phyloP scores from a whole-genome alignment of 805 yeast species.

The Saccharomycopsis javanensis region DNA sequence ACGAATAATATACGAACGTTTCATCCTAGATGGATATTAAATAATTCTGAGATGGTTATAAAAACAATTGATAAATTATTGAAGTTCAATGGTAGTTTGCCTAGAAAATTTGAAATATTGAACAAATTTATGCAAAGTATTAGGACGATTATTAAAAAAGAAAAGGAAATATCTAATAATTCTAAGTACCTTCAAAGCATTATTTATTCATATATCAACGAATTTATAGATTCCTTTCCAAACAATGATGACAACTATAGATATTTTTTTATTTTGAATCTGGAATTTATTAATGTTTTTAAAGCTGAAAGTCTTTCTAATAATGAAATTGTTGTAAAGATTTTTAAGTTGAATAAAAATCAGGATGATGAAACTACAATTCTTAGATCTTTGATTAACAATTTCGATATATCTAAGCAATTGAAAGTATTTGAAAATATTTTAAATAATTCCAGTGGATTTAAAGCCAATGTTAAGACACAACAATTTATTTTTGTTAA shows the following conservation, averaged over 20 bases:
- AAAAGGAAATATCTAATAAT: slow-evolving; percentile 2
- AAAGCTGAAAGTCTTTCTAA: background rate
- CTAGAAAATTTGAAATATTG: background rate
- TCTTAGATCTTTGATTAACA: slow-evolving; percentile 3
- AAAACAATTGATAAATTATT: background rate
- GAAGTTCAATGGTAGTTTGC: background rate
- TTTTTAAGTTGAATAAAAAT: background rate
- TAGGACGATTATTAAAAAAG: slow-evolving; percentile 2
- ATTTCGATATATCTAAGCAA: slow-evolving; percentile 7
- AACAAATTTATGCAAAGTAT: background rate
- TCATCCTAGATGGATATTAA: slow-evolving; percentile 1
- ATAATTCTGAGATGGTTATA: background rate
- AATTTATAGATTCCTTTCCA: background rate
- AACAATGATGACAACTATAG: background rate
- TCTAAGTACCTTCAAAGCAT: background rate
- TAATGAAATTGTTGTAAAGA: background rate
- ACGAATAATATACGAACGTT: background rate
- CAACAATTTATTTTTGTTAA: slow-evolving; percentile 5
- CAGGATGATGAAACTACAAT: background rate
- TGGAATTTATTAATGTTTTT: slow-evolving; percentile 7
- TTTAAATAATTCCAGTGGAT: background rate
- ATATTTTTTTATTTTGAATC: background rate
- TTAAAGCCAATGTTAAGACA: background rate
- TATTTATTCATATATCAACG: background rate
- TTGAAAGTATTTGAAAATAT: slow-evolving; percentile 7